Evolutionary conservation across 345 rosid species (phyloP).

Genomic region (Eucalyptus regnans): DNA sequence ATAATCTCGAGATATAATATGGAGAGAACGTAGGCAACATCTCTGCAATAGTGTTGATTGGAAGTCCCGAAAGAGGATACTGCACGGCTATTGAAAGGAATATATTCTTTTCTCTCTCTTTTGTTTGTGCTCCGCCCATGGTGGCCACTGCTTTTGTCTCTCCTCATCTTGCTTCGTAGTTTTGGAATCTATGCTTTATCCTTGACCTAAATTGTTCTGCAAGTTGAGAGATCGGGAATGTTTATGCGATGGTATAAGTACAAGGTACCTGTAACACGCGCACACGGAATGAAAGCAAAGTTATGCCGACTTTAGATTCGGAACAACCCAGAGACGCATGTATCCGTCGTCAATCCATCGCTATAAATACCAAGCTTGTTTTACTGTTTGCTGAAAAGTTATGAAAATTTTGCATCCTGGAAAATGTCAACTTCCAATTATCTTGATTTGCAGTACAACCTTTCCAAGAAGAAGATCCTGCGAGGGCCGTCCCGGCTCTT

Average conservation of each 20-base stretch:
- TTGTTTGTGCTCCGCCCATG: background rate
- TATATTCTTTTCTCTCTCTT: background rate
- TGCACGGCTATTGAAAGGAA: background rate
- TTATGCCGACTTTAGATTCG: background rate
- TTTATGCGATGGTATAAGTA: background rate
- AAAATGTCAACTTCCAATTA: conserved; percentile 40
- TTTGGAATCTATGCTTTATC: background rate
- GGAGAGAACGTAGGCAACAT: background rate
- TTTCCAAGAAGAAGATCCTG: conserved; percentile 42
- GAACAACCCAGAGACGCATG: background rate
- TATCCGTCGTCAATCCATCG: background rate
- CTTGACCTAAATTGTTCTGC: background rate
- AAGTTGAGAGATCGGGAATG: background rate
- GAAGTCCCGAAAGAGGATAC: background rate
- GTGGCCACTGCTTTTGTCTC: background rate
- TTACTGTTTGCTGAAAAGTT: background rate
- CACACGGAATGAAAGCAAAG: background rate
- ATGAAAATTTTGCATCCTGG: background rate
- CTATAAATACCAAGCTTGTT: background rate
- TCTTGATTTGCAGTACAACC: conserved; percentile 69
- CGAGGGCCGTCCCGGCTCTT: conserved; percentile 53
- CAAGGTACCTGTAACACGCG: background rate
- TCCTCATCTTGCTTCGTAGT: background rate
- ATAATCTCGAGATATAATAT: background rate
- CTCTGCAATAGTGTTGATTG: background rate